Base-by-base conservation (phyloP, 345 rosid species). In the Linum usitatissimum region DNA sequence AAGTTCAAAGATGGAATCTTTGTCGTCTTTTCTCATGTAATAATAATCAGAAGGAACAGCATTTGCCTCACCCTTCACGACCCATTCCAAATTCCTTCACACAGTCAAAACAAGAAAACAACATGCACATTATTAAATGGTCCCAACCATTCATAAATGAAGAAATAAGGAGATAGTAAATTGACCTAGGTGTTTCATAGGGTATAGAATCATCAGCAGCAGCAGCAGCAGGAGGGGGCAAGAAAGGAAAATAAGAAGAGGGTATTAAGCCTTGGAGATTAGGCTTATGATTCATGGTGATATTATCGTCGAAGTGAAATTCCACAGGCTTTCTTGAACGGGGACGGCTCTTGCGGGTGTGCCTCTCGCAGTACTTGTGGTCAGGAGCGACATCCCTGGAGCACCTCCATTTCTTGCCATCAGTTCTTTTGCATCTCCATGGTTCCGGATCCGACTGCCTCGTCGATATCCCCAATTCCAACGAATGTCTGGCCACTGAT, bases 321-420 rank as follows among this genome's bases (percentile, higher is more conserved):
- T 86, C 89, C 92, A 86, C 92, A 83, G 78, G 86, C 92, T 86
- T 86, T 86, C 92, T 86, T 86, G 92, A 86, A 86, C 92, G 92
- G 75, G 81, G 85, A 63, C 89, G 89, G 74, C 76, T 76, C 74
- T 81, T 86, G 67, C 83, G 88, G 30, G 82, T 79, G 75, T 86
- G 91, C 13, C 88, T 80, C 76, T 83, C 91, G 58, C 91, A 86
- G 68, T 86, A 86, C 76, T 83, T 86, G 59, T 81, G 88, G 48
- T 81, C 80, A 30, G 91, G 86, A 15, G 77, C 86, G 68, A 77
- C 91, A 48, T 83, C 91, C 66, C 87, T 78, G 5, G 91, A 80
- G 67, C 91, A 85, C 75, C 91, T 79, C 91, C 91, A 86, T 73
- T 86, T 86, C 74, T 86, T 86, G 61, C 91, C 88, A 74, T 86